Conservation (phyloP, 2,329 filamentous ascomycete species). For the Fusarium redolens region DNA sequence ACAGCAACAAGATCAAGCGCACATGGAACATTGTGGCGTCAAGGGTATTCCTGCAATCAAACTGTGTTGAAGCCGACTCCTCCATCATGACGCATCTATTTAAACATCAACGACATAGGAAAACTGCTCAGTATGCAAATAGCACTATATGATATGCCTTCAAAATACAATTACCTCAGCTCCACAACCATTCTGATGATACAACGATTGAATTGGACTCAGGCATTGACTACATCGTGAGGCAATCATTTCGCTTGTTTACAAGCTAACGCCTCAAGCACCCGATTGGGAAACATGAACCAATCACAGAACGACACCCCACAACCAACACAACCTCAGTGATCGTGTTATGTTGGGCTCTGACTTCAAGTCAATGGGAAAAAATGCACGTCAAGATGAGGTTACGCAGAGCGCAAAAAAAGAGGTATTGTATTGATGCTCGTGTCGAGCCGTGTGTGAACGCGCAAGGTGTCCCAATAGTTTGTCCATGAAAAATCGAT, state of each 20-base stretch:
- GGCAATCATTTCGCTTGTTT: conserved; percentile 31
- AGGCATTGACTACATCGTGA: neutral
- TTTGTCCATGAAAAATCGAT: conserved; percentile 45
- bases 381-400: neutral
- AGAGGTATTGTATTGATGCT: conserved; percentile 45
- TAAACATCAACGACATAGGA: neutral
- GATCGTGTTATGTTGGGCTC: neutral
- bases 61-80: neutral
- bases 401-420: conserved; percentile 32
- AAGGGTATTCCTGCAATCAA: conserved; percentile 9
- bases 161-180: neutral
- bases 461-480: conserved; percentile 39
- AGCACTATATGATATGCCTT: neutral
- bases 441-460: conserved; percentile 43
- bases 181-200: neutral
- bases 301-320: conserved; percentile 12
- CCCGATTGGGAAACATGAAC: conserved; percentile 25
- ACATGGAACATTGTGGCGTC: conserved; percentile 13
- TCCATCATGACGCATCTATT: neutral
- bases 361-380: neutral
- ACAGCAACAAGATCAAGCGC: neutral
- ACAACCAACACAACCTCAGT: conserved; percentile 9
- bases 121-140: neutral
- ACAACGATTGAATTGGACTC: neutral
- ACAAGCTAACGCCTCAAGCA: neutral